phyloP scores from a whole-genome alignment of 352 stramenopile species.

The Phytopythium delawarense region DNA sequence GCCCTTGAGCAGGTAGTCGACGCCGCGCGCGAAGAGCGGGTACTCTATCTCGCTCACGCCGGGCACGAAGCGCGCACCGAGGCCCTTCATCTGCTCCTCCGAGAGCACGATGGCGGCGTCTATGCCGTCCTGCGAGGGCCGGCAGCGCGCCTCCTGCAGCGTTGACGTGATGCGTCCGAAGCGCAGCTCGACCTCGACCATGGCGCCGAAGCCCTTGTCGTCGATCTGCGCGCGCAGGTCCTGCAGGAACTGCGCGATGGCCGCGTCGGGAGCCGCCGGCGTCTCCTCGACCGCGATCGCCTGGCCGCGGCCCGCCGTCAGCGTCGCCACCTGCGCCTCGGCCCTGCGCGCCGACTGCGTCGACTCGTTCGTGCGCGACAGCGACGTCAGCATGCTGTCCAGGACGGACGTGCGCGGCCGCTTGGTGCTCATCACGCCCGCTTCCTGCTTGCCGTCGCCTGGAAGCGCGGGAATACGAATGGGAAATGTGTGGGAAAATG shows the following conservation, averaged over 20 bases:
- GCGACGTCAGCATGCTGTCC: constrained; percentile 66
- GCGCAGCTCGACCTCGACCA: constrained; percentile 81
- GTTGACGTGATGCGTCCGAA: constrained; percentile 79
- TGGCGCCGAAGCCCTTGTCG: constrained; percentile 69
- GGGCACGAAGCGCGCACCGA: constrained; percentile 77
- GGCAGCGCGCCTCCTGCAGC: constrained; percentile 68
- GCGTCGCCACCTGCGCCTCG: constrained; percentile 68
- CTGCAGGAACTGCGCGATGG: constrained; percentile 80
- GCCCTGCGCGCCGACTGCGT: constrained; percentile 64
- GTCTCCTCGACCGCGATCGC: constrained; percentile 68
- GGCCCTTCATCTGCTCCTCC: constrained; percentile 71
- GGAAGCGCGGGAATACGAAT: not conserved
- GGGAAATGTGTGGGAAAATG: not conserved
- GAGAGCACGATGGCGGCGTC: constrained; percentile 71
- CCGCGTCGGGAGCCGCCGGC: constrained; percentile 59
- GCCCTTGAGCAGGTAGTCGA: constrained; percentile 64
- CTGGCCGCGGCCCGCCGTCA: constrained; percentile 67
- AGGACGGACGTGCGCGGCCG: constrained; percentile 26
- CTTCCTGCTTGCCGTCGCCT: not conserved
- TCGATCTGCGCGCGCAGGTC: constrained; percentile 74
- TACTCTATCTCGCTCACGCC: constrained; percentile 73
- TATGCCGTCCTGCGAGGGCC: constrained; percentile 60
- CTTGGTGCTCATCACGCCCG: not conserved
- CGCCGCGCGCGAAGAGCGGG: constrained; percentile 52
- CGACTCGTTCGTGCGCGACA: constrained; percentile 76